Evolutionary conservation across 2,329 filamentous ascomycete species (phyloP).

Genomic region (Alternaria longipes): DNA sequence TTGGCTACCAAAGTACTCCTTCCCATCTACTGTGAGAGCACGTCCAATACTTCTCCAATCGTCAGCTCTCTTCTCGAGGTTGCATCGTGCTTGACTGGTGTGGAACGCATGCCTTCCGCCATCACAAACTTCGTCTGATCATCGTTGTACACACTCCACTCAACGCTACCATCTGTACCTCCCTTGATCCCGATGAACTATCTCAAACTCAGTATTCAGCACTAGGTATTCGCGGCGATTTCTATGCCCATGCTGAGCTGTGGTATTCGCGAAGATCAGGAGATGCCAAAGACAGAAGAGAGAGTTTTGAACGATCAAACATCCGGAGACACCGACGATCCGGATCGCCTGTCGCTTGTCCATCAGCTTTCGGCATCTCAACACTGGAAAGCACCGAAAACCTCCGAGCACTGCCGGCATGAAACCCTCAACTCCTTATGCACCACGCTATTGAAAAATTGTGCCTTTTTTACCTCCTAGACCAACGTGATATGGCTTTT

Average conservation of each 20-base stretch:
- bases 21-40: not conserved
- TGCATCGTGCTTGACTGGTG: conserved; percentile 1
- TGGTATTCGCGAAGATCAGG: not conserved
- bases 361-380: not conserved
- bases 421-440: not conserved
- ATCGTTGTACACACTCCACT: not conserved
- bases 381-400: conserved; percentile 5
- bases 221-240: not conserved
- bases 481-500: not conserved
- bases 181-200: not conserved
- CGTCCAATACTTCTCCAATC: not conserved
- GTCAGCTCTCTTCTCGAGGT: not conserved
- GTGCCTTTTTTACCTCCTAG: not conserved
- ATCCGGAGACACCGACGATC: not conserved
- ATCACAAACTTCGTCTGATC: not conserved
- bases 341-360: not conserved
- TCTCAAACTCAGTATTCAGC: not conserved
- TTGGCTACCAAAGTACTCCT: not conserved
- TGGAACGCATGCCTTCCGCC: not conserved
- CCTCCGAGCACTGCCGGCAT: not conserved
- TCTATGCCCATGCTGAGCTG: not conserved
- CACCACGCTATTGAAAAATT: not conserved
- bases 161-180: not conserved
- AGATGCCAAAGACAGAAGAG: conserved; percentile 1
- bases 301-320: not conserved